Evolutionary conservation across 805 yeast genomes (phyloP), one percentile per base, ranked within the genome.

Genomic region (Saccharomycodes ludwigii): DNA sequence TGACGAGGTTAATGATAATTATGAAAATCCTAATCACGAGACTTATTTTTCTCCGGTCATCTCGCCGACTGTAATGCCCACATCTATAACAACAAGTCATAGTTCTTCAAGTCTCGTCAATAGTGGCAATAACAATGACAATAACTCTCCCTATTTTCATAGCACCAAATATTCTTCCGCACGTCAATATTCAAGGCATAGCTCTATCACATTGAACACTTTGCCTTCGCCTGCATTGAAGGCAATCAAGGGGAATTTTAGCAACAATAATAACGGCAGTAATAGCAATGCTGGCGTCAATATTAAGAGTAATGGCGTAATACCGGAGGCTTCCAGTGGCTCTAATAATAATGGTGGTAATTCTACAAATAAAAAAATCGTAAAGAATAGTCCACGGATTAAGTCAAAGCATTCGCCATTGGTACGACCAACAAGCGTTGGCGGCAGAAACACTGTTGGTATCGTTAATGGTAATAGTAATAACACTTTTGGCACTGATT

Each of bases 151-250:
- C 5, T 24, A 13, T n/a, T 24, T 24, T 15, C 12, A 24, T 12
- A 5, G 17, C 8, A 24, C 12, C 26, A 6, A 13, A 14, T 4
- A 14, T n/a, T 13, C 6, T 13, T 8, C 16, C 5, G 17, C 3
- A 9, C 7, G 26, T 9, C n/a, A n/a, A n/a, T n/a, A n/a, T n/a
- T n/a, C 12, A 10, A 24, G 26, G 14, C n/a, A 24, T 14, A n/a
- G 17, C 14, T 24, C 26, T 5, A n/a, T 24, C 15, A n/a, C 26
- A 5, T 13, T 24, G 6, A 24, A 24, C 26, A 24, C 26, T 10
- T 58, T 77, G 43, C 72, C 84, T 3, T 74, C 82, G 1, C 85
- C 85, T 1, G 82, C 82, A 3, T 50, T 76, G 35, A 68, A 63
- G 37, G 80, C 63, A 6, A 48, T 43, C 34, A 40, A 32, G 41